Conservation (phyloP, 2,329 filamentous ascomycete genomes). For the Chaetomium strumarium region DNA sequence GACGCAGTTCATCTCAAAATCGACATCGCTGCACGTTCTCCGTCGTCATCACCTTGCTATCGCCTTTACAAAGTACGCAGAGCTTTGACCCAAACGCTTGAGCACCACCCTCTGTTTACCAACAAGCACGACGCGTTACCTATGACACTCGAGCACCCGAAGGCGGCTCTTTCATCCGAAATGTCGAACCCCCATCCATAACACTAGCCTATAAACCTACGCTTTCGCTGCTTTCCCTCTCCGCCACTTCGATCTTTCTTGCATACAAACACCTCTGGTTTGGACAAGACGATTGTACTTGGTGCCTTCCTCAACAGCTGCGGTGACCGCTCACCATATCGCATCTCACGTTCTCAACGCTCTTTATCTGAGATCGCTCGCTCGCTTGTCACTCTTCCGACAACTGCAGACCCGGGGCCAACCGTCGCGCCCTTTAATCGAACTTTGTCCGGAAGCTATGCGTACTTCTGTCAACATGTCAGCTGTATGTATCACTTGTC, state of each 20-base stretch:
- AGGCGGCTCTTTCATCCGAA: slow-evolving; percentile 13
- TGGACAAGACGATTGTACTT: background rate
- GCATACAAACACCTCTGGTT: background rate
- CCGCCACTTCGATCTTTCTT: background rate
- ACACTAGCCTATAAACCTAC: slow-evolving; percentile 6
- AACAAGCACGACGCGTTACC: slow-evolving; percentile 9
- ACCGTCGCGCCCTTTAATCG: too few relatives aligned
- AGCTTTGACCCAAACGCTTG: background rate
- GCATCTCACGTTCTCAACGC: too few relatives aligned
- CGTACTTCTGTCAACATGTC: slow-evolving; percentile 27
- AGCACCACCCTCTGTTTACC: background rate
- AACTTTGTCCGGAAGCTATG: too few relatives aligned
- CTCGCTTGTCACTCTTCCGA: too few relatives aligned
- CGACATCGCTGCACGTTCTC: slow-evolving; percentile 3
- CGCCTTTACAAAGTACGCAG: background rate
- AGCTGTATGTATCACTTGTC: slow-evolving; percentile 28
- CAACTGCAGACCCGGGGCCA: too few relatives aligned
- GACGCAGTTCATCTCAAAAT: slow-evolving; percentile 5
- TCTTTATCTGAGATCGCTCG: too few relatives aligned
- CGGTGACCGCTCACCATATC: too few relatives aligned
- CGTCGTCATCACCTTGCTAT: background rate
- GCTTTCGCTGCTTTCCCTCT: background rate
- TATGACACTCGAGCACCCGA: slow-evolving; percentile 16
- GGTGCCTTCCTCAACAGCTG: too few relatives aligned
- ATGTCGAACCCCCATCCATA: slow-evolving; percentile 19